These are phyloP conservation scores for Kodamaea jinghongensis DNA, from an alignment of 805 yeast species.

Conservation along the genomic window DNA sequence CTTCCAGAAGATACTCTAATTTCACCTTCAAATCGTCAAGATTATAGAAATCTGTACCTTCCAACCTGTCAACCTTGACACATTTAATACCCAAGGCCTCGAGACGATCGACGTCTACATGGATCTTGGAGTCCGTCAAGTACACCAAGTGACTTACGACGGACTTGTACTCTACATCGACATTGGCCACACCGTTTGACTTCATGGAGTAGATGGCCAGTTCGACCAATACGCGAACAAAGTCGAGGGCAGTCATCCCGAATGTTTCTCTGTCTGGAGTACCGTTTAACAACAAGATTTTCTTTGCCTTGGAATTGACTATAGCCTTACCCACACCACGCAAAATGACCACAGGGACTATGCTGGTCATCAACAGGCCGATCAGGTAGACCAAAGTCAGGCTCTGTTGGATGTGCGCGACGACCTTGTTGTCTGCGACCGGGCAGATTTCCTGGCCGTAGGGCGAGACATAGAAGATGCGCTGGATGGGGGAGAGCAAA, in stretches of 20 bases:
- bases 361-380: constrained; percentile 87
- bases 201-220: constrained; percentile 52
- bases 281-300: constrained; percentile 71
- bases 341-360: constrained; percentile 71
- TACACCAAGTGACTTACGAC: constrained; percentile 66
- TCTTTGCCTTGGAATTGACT: constrained; percentile 26
- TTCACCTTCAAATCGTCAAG: constrained; percentile 33
- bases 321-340: constrained; percentile 72
- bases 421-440: constrained; percentile 60
- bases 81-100: constrained; percentile 45
- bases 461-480: constrained; percentile 79
- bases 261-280: constrained; percentile 75
- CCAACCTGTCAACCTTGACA: constrained; percentile 32
- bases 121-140: constrained; percentile 48
- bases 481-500: constrained; percentile 67
- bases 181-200: constrained; percentile 8
- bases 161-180: constrained; percentile 34
- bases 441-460: constrained; percentile 87
- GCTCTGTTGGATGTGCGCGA: constrained; percentile 47
- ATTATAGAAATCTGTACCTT: constrained; percentile 37
- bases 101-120: constrained; percentile 44
- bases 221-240: constrained; percentile 51
- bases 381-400: constrained; percentile 70
- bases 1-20: neutral
- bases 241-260: constrained; percentile 60